Conservation (phyloP, 1,284 basidiomycete genomes). For the Tranzscheliella williamsii region DNA sequence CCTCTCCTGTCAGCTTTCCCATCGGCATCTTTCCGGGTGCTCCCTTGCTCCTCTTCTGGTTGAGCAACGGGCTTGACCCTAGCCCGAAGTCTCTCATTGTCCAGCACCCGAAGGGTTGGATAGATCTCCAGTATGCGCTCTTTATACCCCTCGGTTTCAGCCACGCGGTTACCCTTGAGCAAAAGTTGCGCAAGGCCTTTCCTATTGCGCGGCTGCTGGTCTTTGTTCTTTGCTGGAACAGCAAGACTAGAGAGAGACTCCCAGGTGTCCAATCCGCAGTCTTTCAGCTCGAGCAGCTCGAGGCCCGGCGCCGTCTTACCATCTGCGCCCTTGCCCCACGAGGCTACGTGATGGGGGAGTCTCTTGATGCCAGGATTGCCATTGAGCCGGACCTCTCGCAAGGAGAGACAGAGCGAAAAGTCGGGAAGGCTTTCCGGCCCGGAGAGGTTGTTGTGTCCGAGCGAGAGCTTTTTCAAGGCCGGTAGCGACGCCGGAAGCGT, state of each 20-base stretch:
- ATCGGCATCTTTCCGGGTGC: background rate
- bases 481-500: conserved; percentile 48
- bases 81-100: conserved; percentile 37
- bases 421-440: conserved; percentile 41
- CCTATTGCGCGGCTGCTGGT: conserved; percentile 14
- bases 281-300: conserved; percentile 47
- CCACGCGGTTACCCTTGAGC: conserved; percentile 46
- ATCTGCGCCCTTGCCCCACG: conserved; percentile 53
- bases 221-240: conserved; percentile 2
- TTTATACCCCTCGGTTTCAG: conserved; percentile 20
- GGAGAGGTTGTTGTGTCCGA: conserved; percentile 48
- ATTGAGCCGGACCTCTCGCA: conserved; percentile 53
- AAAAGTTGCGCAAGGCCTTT: conserved; percentile 44
- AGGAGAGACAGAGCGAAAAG: conserved; percentile 40
- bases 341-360: conserved; percentile 39
- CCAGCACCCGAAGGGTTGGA: conserved; percentile 39
- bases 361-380: conserved; percentile 32
- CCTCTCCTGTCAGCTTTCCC: too few relatives aligned
- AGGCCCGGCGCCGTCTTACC: conserved; percentile 45
- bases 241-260: conserved; percentile 30
- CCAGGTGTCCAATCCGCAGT: conserved; percentile 49
- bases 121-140: conserved; percentile 31
- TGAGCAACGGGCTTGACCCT: conserved; percentile 2
- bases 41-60: background rate
- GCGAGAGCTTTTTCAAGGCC: conserved; percentile 49